phyloP scores from a whole-genome alignment of 2,329 filamentous ascomycete genomes.

The Chrysosporium queenslandicum region DNA sequence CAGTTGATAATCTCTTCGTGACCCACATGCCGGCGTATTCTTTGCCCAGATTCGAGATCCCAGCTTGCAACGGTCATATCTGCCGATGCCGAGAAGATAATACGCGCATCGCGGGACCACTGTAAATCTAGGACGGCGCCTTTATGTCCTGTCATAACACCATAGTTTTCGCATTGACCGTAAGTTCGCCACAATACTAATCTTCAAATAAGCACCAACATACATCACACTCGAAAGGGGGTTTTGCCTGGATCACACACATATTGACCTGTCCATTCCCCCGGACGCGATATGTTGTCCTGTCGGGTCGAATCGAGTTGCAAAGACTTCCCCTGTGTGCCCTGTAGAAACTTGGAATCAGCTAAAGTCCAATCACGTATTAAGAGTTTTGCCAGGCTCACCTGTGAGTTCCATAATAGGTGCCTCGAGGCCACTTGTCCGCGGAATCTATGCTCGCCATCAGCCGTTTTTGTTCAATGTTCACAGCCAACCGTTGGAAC shows the following conservation, averaged over 20 bases:
- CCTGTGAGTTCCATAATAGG: constrained; percentile 90
- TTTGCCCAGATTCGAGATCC: constrained; percentile 83
- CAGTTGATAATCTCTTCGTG: constrained; percentile 95
- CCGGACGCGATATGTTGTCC: constrained; percentile 86
- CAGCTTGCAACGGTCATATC: constrained; percentile 90
- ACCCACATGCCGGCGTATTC: constrained; percentile 83
- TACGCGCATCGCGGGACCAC: constrained; percentile 90
- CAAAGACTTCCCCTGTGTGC: constrained; percentile 74
- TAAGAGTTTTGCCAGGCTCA: constrained; percentile 28
- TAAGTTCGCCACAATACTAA: constrained; percentile 88
- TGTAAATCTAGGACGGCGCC: constrained; percentile 85
- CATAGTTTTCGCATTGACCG: constrained; percentile 90
- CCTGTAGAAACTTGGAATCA: constrained; percentile 31
- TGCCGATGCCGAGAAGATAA: constrained; percentile 84
- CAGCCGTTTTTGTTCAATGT: not conserved
- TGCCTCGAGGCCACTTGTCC: constrained; percentile 74
- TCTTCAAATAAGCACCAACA: not conserved
- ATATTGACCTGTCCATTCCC: constrained; percentile 85
- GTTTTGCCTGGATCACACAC: constrained; percentile 43
- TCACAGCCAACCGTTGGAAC: not conserved
- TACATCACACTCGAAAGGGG: not conserved
- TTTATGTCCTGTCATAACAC: constrained; percentile 76
- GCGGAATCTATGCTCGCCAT: constrained; percentile 49
- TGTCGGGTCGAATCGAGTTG: constrained; percentile 78
- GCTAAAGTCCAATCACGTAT: not conserved